phyloP scores from a whole-genome alignment of 2,329 filamentous ascomycete species.

The Coniochaeta ligniaria region DNA sequence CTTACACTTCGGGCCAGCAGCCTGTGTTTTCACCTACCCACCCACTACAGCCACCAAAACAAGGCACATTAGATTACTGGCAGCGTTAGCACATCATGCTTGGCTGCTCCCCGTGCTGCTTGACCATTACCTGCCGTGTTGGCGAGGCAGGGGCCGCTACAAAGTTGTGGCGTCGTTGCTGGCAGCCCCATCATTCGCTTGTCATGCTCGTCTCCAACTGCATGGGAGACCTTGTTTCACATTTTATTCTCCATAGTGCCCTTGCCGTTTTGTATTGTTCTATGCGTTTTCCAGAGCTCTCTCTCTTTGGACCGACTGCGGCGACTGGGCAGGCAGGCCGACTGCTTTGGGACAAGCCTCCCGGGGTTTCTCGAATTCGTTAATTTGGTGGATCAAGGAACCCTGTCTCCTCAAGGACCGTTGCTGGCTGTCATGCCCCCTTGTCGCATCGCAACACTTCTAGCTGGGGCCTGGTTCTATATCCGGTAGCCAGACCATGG shows the following conservation, averaged over 20 bases:
- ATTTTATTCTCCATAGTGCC: slow-evolving; percentile 29
- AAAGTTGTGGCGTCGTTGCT: slow-evolving; percentile 11
- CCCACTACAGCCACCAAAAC: neutral
- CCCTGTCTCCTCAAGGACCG: slow-evolving; percentile 21
- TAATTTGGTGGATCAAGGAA: slow-evolving; percentile 22
- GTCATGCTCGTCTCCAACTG: slow-evolving; percentile 31
- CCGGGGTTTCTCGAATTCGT: slow-evolving; percentile 20
- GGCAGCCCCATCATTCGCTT: slow-evolving; percentile 23
- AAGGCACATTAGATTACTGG: slow-evolving; percentile 3
- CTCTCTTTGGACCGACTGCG: slow-evolving; percentile 17
- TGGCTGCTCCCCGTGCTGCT: neutral
- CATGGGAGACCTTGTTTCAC: slow-evolving; percentile 38
- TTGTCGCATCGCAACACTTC: slow-evolving; percentile 33
- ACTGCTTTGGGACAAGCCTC: slow-evolving; percentile 22
- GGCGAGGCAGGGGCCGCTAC: slow-evolving; percentile 10
- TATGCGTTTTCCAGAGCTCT: slow-evolving; percentile 29
- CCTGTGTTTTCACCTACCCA: neutral
- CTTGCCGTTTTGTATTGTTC: slow-evolving; percentile 29
- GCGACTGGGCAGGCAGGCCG: slow-evolving; percentile 12
- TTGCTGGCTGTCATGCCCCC: slow-evolving; percentile 23
- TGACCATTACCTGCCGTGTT: slow-evolving; percentile 12
- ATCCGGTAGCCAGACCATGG: slow-evolving; percentile 42
- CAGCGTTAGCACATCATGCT: slow-evolving; percentile 3
- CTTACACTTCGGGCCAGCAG: neutral
- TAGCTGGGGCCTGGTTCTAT: slow-evolving; percentile 40